Percentiles rank a stretch among this genome's conserved stretches.
Conservation (phyloP, 345 rosid genomes). For the Combretum micranthum region DNA sequence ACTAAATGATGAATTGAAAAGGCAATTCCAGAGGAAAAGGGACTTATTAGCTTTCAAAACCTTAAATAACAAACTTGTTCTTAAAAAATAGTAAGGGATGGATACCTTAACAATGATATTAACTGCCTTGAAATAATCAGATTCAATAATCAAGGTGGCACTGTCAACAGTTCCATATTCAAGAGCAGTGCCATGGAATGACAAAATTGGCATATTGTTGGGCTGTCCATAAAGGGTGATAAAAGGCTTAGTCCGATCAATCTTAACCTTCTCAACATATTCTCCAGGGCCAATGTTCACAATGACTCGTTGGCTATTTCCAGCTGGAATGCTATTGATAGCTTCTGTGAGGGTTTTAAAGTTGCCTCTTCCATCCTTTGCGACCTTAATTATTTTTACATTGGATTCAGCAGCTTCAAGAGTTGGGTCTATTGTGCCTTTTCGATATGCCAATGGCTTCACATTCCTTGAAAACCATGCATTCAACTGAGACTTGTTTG, state of each 20-base stretch:
- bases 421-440: constrained; percentile 33
- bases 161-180: no score
- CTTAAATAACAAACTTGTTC: no score
- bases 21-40: no score
- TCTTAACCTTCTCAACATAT: no score
- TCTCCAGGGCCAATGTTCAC: constrained; percentile 47
- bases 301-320: constrained; percentile 44
- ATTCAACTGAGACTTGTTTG: constrained; percentile 11
- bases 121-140: constrained; percentile 61
- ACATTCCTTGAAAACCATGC: constrained; percentile 39
- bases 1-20: no score
- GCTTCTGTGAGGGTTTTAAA: constrained; percentile 48
- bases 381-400: no score
- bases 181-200: no score
- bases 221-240: constrained; percentile 46
- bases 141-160: no score
- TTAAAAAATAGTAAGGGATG: no score
- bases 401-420: constrained; percentile 39
- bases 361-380: constrained; percentile 46
- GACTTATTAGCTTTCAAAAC: no score
- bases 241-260: constrained; percentile 34
- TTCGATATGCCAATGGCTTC: constrained; percentile 22
- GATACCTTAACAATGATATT: constrained; percentile 45
- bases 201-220: constrained; percentile 30
- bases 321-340: constrained; percentile 29